phyloP scores from a whole-genome alignment of 257 asterid genomes.

The Petunia secreta region DNA sequence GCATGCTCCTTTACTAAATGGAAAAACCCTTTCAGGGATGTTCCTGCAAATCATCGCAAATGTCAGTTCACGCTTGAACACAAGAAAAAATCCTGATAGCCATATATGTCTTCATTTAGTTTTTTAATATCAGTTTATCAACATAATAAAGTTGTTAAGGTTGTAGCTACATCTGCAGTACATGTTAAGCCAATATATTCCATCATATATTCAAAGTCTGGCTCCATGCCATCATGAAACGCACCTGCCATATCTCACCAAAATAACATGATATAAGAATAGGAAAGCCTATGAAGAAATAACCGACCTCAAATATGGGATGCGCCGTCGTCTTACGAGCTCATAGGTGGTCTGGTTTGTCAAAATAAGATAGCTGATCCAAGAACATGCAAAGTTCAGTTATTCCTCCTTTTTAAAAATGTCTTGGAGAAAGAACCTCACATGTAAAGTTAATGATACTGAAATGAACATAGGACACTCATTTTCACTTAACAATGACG shows the following conservation, averaged over 20 bases:
- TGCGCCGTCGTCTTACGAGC: slow-evolving; percentile 81
- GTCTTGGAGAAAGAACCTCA: not conserved
- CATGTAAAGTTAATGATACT: not conserved
- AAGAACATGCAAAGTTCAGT: slow-evolving; percentile 6
- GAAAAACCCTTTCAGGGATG: slow-evolving; percentile 79
- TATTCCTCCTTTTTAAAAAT: slow-evolving; percentile 17
- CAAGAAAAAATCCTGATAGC: not conserved
- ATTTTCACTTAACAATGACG: not conserved
- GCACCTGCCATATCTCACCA: not conserved
- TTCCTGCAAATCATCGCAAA: slow-evolving; percentile 52
- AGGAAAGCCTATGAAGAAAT: not conserved
- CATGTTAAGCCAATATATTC: slow-evolving; percentile 5
- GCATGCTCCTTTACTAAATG: slow-evolving; percentile 82
- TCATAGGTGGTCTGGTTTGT: slow-evolving; percentile 96
- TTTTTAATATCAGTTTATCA: not conserved
- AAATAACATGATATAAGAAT: not conserved
- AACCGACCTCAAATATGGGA: slow-evolving; percentile 78
- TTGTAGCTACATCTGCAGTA: not conserved
- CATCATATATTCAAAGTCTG: slow-evolving; percentile 2
- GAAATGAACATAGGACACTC: not conserved
- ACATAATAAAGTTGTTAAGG: not conserved
- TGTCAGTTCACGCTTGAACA: not conserved
- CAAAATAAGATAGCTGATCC: slow-evolving; percentile 82
- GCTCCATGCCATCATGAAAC: not conserved
- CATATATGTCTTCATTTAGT: not conserved